These are phyloP conservation scores for Heliosperma pusillum DNA, from an alignment of 148 eudicot genomes.

Conservation along the genomic window DNA sequence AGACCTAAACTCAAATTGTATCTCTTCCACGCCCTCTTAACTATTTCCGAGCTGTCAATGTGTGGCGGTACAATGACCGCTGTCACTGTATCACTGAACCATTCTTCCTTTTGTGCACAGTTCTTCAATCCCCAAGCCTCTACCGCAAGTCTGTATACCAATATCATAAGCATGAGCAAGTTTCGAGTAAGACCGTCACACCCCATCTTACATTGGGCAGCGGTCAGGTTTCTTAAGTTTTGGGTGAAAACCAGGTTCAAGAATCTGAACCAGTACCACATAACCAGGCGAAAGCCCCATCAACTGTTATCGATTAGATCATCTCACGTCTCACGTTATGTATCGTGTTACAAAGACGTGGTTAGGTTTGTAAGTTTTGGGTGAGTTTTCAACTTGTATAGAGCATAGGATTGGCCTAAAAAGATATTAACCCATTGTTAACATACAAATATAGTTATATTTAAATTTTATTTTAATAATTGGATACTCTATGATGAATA, in stretches of 20 bases:
- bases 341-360: not conserved
- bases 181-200: not conserved
- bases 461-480: too few species aligned
- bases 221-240: not conserved
- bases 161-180: conserved; percentile 18
- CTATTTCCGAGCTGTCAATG: conserved; percentile 73
- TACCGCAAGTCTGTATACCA: conserved; percentile 77
- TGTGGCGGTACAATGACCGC: conserved; percentile 82
- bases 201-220: not conserved
- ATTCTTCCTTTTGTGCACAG: conserved; percentile 92
- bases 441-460: too few species aligned
- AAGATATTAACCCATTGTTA: too few species aligned
- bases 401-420: too few species aligned
- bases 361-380: not conserved
- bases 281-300: too few species aligned
- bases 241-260: not conserved
- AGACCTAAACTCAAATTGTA: conserved; percentile 96
- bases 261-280: too few species aligned
- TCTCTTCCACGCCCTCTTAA: conserved; percentile 81
- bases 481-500: too few species aligned
- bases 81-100: conserved; percentile 94
- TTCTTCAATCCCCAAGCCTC: conserved; percentile 99
- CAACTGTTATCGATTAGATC: too few species aligned
- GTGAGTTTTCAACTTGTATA: too few species aligned
- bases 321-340: not conserved